Conservation (phyloP, 345 rosid species). For the Lenwebbia sp. region DNA sequence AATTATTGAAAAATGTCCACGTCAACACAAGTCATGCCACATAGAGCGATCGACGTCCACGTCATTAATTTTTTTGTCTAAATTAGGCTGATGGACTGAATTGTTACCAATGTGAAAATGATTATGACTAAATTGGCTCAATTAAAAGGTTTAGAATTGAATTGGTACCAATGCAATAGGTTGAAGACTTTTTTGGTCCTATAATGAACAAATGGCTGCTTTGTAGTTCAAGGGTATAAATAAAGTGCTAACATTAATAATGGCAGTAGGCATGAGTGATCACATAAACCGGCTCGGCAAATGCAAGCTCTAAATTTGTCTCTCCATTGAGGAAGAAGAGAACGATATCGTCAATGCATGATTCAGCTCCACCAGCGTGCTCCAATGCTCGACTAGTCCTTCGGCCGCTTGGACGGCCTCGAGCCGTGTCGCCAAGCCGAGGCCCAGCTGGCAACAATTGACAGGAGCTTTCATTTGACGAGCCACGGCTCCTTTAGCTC, state of each 20-base stretch:
- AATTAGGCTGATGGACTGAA: no score
- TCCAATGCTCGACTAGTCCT: conserved; percentile 48
- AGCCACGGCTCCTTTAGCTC: not conserved
- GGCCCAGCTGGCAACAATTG: not conserved
- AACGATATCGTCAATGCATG: conserved; percentile 61
- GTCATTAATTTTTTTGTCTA: no score
- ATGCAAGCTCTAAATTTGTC: conserved; percentile 35
- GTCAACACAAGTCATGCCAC: no score
- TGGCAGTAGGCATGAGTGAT: conserved; percentile 45
- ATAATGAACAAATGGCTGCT: not conserved
- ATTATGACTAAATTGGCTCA: no score
- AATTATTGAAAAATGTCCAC: no score
- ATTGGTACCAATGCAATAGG: no score
- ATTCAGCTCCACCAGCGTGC: conserved; percentile 46
- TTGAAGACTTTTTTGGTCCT: no score
- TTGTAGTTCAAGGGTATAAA: not conserved
- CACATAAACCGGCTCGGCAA: conserved; percentile 34
- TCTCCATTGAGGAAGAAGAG: conserved; percentile 51
- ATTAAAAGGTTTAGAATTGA: no score
- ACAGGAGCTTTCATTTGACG: not conserved
- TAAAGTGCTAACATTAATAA: not conserved
- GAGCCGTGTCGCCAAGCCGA: not conserved
- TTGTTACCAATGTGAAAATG: no score
- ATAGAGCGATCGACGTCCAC: no score
- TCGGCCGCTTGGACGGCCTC: conserved; percentile 1